Evolutionary conservation across 2,329 filamentous ascomycete species (phyloP).

Genomic region (Peltaster fructicola): DNA sequence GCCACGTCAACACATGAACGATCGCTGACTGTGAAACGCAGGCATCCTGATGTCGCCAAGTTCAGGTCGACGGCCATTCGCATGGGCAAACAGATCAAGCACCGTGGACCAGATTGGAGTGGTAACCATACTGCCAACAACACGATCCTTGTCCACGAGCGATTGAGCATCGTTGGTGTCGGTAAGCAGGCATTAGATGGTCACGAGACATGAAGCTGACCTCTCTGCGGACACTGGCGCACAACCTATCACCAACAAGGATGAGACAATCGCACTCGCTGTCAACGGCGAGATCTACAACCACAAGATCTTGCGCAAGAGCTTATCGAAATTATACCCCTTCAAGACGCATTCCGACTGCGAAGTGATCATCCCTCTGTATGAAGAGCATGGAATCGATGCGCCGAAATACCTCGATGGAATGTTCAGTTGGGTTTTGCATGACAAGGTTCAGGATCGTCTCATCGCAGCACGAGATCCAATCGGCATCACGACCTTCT

Average conservation of each 20-base stretch:
- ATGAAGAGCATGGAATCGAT: conserved; percentile 79
- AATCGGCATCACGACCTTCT: conserved; percentile 93
- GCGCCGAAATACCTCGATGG: conserved; percentile 88
- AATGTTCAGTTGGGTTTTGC: conserved; percentile 99
- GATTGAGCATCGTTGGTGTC: conserved; percentile 92
- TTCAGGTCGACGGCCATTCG: conserved; percentile 91
- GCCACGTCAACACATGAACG: conserved; percentile 4
- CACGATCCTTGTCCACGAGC: conserved; percentile 95
- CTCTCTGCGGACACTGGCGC: conserved; percentile 92
- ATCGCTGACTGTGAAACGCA: conserved; percentile 18
- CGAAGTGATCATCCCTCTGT: conserved; percentile 96
- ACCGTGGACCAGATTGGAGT: conserved; percentile 92
- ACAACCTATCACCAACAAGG: conserved; percentile 84
- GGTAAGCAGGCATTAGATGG: conserved; percentile 46
- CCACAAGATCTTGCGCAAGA: conserved; percentile 85
- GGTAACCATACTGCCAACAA: conserved; percentile 79
- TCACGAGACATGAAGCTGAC: too few species aligned
- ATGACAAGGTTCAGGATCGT: conserved; percentile 87
- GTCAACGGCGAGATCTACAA: conserved; percentile 99
- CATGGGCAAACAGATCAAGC: conserved; percentile 89
- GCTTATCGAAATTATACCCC: conserved; percentile 65
- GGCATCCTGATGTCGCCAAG: conserved; percentile 81
- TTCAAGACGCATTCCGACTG: conserved; percentile 99
- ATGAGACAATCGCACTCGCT: conserved; percentile 72
- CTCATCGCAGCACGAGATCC: conserved; percentile 89